Percentiles rank a stretch among this genome's conserved stretches.
These are phyloP conservation scores for Lasiosphaeria miniovina DNA, from an alignment of 495 filamentous ascomycete genomes.

Conservation along the genomic window DNA sequence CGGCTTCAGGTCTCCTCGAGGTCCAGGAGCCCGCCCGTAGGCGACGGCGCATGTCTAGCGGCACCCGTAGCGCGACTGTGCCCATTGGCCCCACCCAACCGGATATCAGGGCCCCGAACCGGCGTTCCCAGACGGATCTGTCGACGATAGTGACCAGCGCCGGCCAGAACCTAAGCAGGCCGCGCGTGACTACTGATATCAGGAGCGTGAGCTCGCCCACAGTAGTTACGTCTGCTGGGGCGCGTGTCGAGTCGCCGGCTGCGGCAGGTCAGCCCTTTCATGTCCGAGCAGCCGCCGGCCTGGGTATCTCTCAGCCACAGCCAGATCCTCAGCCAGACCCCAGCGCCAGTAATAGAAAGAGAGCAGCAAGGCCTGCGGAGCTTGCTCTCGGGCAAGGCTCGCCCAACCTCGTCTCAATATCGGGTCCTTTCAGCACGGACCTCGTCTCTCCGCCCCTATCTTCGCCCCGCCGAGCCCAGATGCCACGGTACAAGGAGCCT, in stretches of 20 bases:
- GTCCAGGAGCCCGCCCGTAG: conserved; percentile 41
- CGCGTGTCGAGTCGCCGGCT: conserved; percentile 13
- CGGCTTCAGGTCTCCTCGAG: conserved; percentile 42
- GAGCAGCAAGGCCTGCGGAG: conserved; percentile 10
- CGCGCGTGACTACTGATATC: conserved; percentile 44
- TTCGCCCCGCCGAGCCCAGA: conserved; percentile 28
- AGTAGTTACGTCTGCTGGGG: conserved; percentile 11
- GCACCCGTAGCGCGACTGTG: conserved; percentile 42
- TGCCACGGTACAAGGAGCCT: conserved; percentile 62
- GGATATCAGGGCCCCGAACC: conserved; percentile 36
- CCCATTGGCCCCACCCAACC: conserved; percentile 37
- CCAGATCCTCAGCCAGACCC: conserved; percentile 3
- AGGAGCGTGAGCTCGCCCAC: conserved; percentile 38
- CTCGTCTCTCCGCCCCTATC: conserved; percentile 17
- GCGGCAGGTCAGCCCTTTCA: conserved; percentile 22
- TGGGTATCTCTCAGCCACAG: conserved; percentile 17
- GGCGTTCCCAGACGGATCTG: conserved; percentile 61
- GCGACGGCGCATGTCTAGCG: conserved; percentile 38
- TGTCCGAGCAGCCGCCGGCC: conserved; percentile 20
- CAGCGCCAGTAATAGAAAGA: not conserved
- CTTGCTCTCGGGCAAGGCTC: conserved; percentile 15
- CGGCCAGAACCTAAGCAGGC: conserved; percentile 29
- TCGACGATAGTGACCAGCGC: conserved; percentile 38
- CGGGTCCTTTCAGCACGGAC: conserved; percentile 18
- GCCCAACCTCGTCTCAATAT: conserved; percentile 14